Percentiles rank a stretch among this genome's conserved stretches.
These are phyloP conservation scores for Termitomyces heimii DNA, from an alignment of 768 basidiomycete genomes.

Conservation along the genomic window DNA sequence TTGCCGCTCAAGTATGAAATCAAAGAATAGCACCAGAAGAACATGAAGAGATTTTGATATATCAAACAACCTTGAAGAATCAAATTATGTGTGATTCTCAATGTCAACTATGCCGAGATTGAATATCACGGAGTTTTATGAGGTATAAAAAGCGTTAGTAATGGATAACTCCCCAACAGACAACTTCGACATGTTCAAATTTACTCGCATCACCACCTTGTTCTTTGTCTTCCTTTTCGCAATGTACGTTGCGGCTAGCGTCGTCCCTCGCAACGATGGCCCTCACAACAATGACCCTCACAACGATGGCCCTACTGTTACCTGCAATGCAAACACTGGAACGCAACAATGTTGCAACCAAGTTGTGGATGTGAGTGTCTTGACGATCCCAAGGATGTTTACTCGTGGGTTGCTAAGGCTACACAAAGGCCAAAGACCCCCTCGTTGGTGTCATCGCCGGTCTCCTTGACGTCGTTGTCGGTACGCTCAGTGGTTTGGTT, in stretches of 20 bases:
- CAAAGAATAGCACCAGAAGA: background rate
- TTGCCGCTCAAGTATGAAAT: background rate
- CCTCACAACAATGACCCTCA: conserved; percentile 3
- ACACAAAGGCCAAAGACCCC: background rate
- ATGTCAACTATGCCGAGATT: background rate
- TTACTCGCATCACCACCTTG: conserved; percentile 9
- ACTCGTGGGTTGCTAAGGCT: background rate
- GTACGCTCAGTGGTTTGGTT: conserved; percentile 2
- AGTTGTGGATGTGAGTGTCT: background rate
- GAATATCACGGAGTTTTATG: background rate
- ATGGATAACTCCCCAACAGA: background rate
- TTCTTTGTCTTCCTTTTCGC: conserved; percentile 7
- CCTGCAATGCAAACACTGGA: conserved; percentile 2
- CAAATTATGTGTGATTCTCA: background rate
- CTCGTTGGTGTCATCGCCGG: conserved; percentile 3
- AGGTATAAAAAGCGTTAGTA: conserved; percentile 3
- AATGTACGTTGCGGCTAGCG: conserved; percentile 1
- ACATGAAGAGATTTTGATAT: background rate
- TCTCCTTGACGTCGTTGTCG: conserved; percentile 5
- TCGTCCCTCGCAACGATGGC: conserved; percentile 2
- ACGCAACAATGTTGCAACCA: conserved; percentile 3
- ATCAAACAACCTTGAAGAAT: no score
- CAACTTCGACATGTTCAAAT: conserved; percentile 3
- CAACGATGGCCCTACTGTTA: background rate
- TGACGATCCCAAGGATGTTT: background rate